These are phyloP conservation scores for Trichaptum fuscoviolaceum DNA, from an alignment of 768 basidiomycete genomes.

Conservation along the genomic window DNA sequence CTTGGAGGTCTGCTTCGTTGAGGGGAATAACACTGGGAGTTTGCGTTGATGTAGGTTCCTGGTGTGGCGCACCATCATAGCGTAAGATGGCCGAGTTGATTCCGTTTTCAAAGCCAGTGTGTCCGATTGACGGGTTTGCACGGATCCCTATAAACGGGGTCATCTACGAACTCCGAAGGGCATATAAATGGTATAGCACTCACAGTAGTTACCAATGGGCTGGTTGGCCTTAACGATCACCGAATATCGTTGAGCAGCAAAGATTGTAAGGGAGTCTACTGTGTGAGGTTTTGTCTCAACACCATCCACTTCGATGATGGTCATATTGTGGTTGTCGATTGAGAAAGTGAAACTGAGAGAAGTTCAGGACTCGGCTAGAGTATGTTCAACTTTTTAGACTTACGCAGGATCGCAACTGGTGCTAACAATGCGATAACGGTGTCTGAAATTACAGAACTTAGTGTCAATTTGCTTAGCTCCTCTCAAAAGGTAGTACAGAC, in stretches of 20 bases:
- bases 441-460: slow-evolving; percentile 7
- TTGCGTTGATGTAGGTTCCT: slow-evolving; percentile 29
- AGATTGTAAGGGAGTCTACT: slow-evolving; percentile 38
- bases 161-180: background rate
- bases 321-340: slow-evolving; percentile 33
- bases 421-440: slow-evolving; percentile 17
- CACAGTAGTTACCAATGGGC: slow-evolving; percentile 19
- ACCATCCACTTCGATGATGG: slow-evolving; percentile 39
- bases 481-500: slow-evolving; percentile 5
- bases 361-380: background rate
- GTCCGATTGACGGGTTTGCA: slow-evolving; percentile 18
- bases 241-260: slow-evolving; percentile 26
- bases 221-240: slow-evolving; percentile 14
- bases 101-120: slow-evolving; percentile 23
- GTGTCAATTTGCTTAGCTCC: background rate
- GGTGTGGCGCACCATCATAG: slow-evolving; percentile 32
- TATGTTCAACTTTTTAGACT: background rate
- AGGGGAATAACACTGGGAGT: slow-evolving; percentile 14
- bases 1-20: slow-evolving; percentile 19
- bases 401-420: slow-evolving; percentile 24
- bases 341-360: slow-evolving; percentile 30
- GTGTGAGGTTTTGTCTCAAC: slow-evolving; percentile 25
- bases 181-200: slow-evolving; percentile 4
- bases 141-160: slow-evolving; percentile 17
- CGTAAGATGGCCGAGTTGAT: slow-evolving; percentile 41